Evolutionary conservation across 108 stramenopile genomes (phyloP), one percentile per base, ranked within the genome.

Genomic region (Skeletonema costatum): DNA sequence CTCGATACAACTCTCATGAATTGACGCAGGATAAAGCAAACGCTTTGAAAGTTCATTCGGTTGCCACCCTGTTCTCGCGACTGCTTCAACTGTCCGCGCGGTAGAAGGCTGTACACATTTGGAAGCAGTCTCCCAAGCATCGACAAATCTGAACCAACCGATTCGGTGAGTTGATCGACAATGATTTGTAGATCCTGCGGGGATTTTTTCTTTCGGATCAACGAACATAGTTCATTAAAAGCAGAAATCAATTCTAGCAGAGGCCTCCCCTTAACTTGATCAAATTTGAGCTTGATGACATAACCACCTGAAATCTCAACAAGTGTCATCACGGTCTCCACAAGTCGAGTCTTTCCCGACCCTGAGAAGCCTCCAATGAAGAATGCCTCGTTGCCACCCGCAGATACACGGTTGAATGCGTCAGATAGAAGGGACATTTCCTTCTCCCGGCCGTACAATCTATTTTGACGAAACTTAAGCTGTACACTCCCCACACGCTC

Each of bases 1-100:
- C 81, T 75, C 19, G 81, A 82, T 13, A 83, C 67, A 1, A 65
- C 64, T 59, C 73, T 64, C 32, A 83, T 73, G 68, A 83, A 83
- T 4, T 61, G 72, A 60, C 73, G 76, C 5, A 83, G 61, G 19
- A 59, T 77, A 33, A 76, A 76, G 25, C 82, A 83, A 7, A 83
- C 59, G 32, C 73, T 77, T 61, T 63, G 60, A 41, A 74, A 68
- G 68, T 77, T 83, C 7, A 77, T 19, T 60, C 68, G 58, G 5
- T 32, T 31, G 3, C 59, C 53, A 35, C 29, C 17, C 44, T 35
- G 7, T 67, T 30, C 32, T 69, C 64, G 50, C 50, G 31, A 2
- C 11, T 38, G 32, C 63, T 33, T 50, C 46, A 14, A 13, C n/a
- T 53, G 13, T 25, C 25, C 53, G 5, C 36, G 56, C 5, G 68